Conservation (phyloP, 805 yeast species). For the Hanseniaspora guilliermondii region DNA sequence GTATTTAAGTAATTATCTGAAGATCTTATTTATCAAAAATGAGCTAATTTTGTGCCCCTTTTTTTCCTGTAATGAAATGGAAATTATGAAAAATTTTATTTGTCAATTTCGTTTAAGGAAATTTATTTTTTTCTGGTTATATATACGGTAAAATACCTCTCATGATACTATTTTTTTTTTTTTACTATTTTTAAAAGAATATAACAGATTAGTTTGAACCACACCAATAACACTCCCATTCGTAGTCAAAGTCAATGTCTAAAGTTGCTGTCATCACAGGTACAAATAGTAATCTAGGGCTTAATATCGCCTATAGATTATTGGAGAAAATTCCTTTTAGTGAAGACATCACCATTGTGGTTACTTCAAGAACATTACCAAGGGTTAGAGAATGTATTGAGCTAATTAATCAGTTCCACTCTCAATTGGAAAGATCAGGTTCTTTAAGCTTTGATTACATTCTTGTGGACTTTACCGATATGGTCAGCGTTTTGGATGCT, state of each 20-base stretch:
- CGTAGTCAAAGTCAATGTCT: conserved; percentile 14
- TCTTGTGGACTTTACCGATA: conserved; percentile 76
- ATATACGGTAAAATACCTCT: too few relatives aligned
- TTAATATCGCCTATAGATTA: conserved; percentile 71
- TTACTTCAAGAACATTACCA: conserved; percentile 81
- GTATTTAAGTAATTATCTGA: too few relatives aligned
- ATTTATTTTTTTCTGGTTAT: not conserved
- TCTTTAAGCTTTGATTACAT: conserved; percentile 75
- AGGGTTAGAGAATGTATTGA: conserved; percentile 66
- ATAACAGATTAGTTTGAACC: not conserved
- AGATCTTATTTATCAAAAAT: too few relatives aligned
- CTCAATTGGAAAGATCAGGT: conserved; percentile 35
- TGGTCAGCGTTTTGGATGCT: conserved; percentile 73
- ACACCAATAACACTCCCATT: not conserved
- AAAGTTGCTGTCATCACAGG: conserved; percentile 38
- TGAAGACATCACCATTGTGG: conserved; percentile 59
- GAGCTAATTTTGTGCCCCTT: too few relatives aligned
- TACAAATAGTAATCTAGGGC: conserved; percentile 60
- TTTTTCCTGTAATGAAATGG: too few relatives aligned
- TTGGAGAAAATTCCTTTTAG: conserved; percentile 45
- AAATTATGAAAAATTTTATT: too few relatives aligned
- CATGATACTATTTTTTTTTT: too few relatives aligned
- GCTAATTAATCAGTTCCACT: conserved; percentile 37
- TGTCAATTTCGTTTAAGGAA: too few relatives aligned
- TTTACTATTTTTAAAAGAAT: not conserved